Evolutionary conservation across 805 yeast genomes (phyloP).

Genomic region (Phaffomyces opuntiae): DNA sequence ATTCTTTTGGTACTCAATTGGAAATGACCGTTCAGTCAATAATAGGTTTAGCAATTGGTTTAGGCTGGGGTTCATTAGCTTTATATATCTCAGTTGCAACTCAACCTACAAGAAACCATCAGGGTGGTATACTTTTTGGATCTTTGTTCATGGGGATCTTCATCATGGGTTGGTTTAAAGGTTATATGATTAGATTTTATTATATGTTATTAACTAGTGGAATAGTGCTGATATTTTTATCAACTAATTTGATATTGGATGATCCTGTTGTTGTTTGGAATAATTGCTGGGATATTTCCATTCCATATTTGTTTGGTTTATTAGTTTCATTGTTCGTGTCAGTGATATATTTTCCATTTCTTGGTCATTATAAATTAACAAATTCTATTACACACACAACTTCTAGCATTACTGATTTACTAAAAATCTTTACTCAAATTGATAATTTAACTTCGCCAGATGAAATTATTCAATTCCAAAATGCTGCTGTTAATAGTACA

Average conservation of each 20-base stretch:
- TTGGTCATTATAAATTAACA: constrained; percentile 31
- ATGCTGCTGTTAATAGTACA: constrained; percentile 25
- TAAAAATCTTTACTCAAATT: constrained; percentile 10
- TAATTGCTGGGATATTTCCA: constrained; percentile 33
- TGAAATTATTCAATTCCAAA: constrained; percentile 19
- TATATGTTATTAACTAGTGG: constrained; percentile 32
- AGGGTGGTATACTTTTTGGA: constrained; percentile 39
- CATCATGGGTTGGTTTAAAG: constrained; percentile 34
- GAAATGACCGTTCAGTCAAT: constrained; percentile 36
- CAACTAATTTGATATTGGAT: constrained; percentile 19
- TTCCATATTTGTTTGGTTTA: constrained; percentile 40
- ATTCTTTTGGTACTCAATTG: constrained; percentile 39
- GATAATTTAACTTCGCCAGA: constrained; percentile 12
- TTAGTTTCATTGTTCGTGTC: constrained; percentile 30
- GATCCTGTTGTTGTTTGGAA: constrained; percentile 27
- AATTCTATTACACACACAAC: constrained; percentile 21
- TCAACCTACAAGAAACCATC: constrained; percentile 32
- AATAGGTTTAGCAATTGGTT: constrained; percentile 33
- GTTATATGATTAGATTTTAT: constrained; percentile 32
- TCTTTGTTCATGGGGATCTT: constrained; percentile 33
- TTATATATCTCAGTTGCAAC: constrained; percentile 35
- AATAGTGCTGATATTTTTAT: constrained; percentile 29
- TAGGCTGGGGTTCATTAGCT: constrained; percentile 39
- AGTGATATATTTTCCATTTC: constrained; percentile 30
- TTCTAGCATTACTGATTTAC: constrained; percentile 19